A percentile compares a stretch with the other conserved stretches of the same genome.
These are phyloP conservation scores for Aquilaria malaccensis DNA, from an alignment of 345 rosid species.

Conservation along the genomic window DNA sequence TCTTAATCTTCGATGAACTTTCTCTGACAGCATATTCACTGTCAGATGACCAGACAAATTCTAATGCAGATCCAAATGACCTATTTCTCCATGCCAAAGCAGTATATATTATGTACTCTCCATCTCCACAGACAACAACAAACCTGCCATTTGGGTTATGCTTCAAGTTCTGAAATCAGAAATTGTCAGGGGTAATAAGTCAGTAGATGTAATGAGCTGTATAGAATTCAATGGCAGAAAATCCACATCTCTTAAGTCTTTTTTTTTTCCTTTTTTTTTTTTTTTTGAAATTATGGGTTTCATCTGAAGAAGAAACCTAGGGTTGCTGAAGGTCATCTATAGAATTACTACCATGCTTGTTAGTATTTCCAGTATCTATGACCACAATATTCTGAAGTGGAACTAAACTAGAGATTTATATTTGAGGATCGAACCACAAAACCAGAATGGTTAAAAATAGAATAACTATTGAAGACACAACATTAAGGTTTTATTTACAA, in stretches of 20 bases:
- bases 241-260: slow-evolving; percentile 4
- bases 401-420: too few species aligned
- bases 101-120: slow-evolving; percentile 94
- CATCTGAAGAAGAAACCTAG: too few species aligned
- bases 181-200: not conserved
- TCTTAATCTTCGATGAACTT: slow-evolving; percentile 88
- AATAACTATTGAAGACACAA: too few species aligned
- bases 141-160: slow-evolving; percentile 99
- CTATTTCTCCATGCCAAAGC: slow-evolving; percentile 99
- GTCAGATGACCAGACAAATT: slow-evolving; percentile 94
- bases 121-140: slow-evolving; percentile 99
- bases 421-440: too few species aligned
- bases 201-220: not conserved
- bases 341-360: too few species aligned
- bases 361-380: too few species aligned
- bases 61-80: slow-evolving; percentile 97
- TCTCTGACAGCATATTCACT: slow-evolving; percentile 99
- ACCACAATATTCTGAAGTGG: too few species aligned
- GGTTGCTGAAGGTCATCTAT: too few species aligned
- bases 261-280: not conserved
- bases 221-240: not conserved
- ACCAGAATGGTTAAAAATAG: too few species aligned
- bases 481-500: too few species aligned
- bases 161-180: slow-evolving; percentile 65
- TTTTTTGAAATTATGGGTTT: not conserved